Conservation (phyloP, 495 filamentous ascomycete species). For the Aspergillus heteromorphus region DNA sequence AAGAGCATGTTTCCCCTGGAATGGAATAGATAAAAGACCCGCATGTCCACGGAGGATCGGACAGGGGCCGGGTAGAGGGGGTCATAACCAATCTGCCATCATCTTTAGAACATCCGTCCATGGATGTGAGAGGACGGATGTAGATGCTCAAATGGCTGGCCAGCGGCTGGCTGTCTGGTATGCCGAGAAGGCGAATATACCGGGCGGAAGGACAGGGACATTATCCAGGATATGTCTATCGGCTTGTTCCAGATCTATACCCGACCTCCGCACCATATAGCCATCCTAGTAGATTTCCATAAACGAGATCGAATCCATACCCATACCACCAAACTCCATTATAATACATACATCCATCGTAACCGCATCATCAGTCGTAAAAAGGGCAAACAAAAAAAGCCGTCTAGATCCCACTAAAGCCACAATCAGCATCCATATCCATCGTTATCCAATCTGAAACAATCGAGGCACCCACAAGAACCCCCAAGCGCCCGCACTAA, state of each 20-base stretch:
- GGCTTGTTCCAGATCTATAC: neutral
- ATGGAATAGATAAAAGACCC: constrained; percentile 27
- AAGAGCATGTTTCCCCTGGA: constrained; percentile 26
- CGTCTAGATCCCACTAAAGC: no score
- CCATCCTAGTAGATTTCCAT: neutral
- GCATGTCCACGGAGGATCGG: constrained; percentile 17
- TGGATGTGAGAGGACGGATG: constrained; percentile 33
- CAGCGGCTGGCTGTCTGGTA: neutral
- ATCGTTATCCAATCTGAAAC: neutral
- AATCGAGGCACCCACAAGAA: neutral
- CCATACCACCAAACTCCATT: neutral
- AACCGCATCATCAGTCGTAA: neutral
- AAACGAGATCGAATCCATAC: neutral
- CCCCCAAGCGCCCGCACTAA: neutral
- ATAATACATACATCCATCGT: neutral
- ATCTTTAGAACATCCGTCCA: constrained; percentile 72
- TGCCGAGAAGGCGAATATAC: neutral
- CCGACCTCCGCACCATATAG: neutral
- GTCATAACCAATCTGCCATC: constrained; percentile 57
- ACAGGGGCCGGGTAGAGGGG: constrained; percentile 32
- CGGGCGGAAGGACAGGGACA: neutral
- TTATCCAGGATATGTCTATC: neutral
- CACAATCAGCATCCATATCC: neutral
- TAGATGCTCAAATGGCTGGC: constrained; percentile 57
- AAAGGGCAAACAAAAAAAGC: neutral